Conservation (phyloP, 495 filamentous ascomycete genomes). For the Penicillium malachiteum region DNA sequence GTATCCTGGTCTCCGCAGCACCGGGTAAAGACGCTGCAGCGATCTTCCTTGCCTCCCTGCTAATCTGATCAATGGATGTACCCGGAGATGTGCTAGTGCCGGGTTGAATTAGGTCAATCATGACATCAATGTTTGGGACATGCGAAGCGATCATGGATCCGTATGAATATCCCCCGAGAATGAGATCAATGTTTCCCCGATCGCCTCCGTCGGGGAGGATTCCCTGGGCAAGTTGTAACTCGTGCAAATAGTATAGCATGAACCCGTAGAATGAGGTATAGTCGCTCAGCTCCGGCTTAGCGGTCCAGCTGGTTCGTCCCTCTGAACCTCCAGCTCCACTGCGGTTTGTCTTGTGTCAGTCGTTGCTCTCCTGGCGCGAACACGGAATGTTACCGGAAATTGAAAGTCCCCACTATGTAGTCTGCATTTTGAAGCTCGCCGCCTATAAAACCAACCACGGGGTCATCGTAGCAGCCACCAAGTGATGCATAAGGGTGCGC, state of each 20-base stretch:
- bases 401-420: constrained; percentile 83
- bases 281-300: constrained; percentile 73
- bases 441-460: constrained; percentile 63
- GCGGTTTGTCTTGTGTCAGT: constrained; percentile 4
- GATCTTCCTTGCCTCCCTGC: constrained; percentile 62
- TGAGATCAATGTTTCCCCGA: constrained; percentile 29
- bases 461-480: constrained; percentile 83
- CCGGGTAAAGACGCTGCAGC: constrained; percentile 51
- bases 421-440: constrained; percentile 63
- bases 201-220: background rate
- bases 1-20: constrained; percentile 22
- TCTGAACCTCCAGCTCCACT: constrained; percentile 78
- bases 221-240: constrained; percentile 15
- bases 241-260: constrained; percentile 67
- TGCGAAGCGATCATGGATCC: constrained; percentile 77
- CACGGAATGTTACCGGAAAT: constrained; percentile 67
- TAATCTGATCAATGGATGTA: constrained; percentile 62
- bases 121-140: constrained; percentile 59
- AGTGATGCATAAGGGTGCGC: constrained; percentile 90
- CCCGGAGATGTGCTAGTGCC: constrained; percentile 34
- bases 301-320: constrained; percentile 82
- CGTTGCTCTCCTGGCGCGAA: background rate
- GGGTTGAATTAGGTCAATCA: constrained; percentile 58
- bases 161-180: constrained; percentile 89
- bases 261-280: constrained; percentile 80